Evolutionary conservation across 2,329 filamentous ascomycete genomes (phyloP), one percentile per base, ranked within the genome.

Genomic region (Diplodia mutila): DNA sequence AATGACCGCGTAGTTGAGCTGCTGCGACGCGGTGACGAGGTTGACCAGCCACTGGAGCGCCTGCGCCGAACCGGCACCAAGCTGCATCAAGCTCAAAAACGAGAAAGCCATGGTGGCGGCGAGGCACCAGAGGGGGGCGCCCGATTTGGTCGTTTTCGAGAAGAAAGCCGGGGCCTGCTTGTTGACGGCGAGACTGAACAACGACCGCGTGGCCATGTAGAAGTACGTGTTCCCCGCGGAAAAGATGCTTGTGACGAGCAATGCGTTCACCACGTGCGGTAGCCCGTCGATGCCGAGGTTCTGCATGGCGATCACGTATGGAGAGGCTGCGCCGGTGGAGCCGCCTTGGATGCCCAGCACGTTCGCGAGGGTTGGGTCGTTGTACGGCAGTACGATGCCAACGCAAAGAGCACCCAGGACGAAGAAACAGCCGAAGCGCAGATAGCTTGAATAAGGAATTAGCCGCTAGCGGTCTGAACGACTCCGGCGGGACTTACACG

Each of bases 111-210:
- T 84, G 0, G 91, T 90, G 34, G 89, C 77, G 1, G 77, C 70
- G 51, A 94, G 90, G 73, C 89, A 91, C 78, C 91, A 92, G 70
- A 92, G 84, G 0, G 92, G 92, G 0, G 94, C 87, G 73, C 89
- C 89, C 7, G 84, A 83, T 71, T 81, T 83, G 12, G 85, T 90
- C 74, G 84, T 87, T 76, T 86, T 85, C 69, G 82, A 81, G 27
- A 91, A 81, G 73, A 90, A 74, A 55, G 77, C 80, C 0, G 85
- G 85, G 0, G 85, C 85, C 48, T 82, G 79, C 14, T 85, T 84
- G 69, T 86, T 83, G 3, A 86, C 78, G 1, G 85, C 79, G 23
- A 87, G 77, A 23, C 83, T 81, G 74, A 86, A 85, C 49, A 87
- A 73, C n/a, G 37, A 32, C 14, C 55, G 55, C 16, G 25, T 29